phyloP scores from a whole-genome alignment of 2,329 filamentous ascomycete species.

The Colletotrichum tofieldiae region DNA sequence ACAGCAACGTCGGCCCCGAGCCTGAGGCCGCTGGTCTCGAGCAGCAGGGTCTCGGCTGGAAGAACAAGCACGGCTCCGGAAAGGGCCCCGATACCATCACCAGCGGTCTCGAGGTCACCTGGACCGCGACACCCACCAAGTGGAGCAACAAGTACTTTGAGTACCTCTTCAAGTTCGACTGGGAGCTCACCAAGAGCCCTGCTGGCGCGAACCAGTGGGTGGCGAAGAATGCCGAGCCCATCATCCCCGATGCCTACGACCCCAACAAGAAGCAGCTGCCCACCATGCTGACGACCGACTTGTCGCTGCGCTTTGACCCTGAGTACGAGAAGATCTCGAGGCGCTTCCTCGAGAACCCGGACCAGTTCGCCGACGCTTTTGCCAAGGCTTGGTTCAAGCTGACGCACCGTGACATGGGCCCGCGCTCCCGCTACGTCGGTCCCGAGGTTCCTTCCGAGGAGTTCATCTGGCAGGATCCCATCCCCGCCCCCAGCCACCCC shows the following conservation, averaged over 20 bases:
- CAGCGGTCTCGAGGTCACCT: conserved; percentile 83
- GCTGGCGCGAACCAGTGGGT: conserved; percentile 85
- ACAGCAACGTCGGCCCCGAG: conserved; percentile 75
- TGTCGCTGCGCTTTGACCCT: conserved; percentile 80
- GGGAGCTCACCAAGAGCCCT: conserved; percentile 82
- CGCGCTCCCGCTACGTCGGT: conserved; percentile 78
- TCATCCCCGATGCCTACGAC: conserved; percentile 82
- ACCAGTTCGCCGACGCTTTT: conserved; percentile 79
- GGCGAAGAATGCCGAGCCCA: conserved; percentile 77
- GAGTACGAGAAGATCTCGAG: conserved; percentile 83
- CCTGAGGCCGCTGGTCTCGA: conserved; percentile 77
- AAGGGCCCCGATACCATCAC: conserved; percentile 82
- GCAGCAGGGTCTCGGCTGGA: conserved; percentile 81
- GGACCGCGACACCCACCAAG: conserved; percentile 82
- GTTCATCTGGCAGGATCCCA: conserved; percentile 82
- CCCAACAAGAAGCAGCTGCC: conserved; percentile 80
- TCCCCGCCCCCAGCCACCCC: conserved; percentile 72
- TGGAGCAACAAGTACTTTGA: conserved; percentile 84
- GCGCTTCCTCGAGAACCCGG: conserved; percentile 77
- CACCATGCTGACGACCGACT: conserved; percentile 82
- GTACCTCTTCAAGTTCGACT: conserved; percentile 84
- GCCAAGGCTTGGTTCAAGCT: conserved; percentile 87
- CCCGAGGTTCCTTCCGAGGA: conserved; percentile 81
- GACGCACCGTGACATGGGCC: conserved; percentile 84
- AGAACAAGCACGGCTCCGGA: conserved; percentile 74